Base-by-base conservation (phyloP, 805 yeast species). In the Jamesozyma hellenica region DNA sequence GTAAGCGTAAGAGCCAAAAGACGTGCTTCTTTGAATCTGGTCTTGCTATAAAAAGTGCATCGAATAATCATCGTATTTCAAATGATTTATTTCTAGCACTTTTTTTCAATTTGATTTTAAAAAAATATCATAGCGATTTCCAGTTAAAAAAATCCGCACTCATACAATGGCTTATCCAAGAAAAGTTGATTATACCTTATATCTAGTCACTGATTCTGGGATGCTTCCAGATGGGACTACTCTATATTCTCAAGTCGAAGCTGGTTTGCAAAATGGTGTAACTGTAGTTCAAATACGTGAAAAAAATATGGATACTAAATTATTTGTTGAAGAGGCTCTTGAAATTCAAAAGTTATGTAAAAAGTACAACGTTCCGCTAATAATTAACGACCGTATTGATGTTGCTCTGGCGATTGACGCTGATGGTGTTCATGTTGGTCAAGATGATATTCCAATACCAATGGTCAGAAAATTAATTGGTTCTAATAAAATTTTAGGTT, bases 391-490 rank as follows among this genome's bases (percentile, higher is more conserved):
- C 53, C 65, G 96, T 38, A 71, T 85, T 2, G 96, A 87, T 54
- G 85, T 88, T 11, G 96, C 95, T 0, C 63, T 88, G 33, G 96
- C 96, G 0, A 69, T 85, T 41, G 92, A 74, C 49, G 94, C 94
- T 2, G 95, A 85, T 46, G 95, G 95, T 28, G 80, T 88, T 8
- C 96, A 87, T 63, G 84, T 87, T 16, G 96, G 96, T 0, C 96
- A 87, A 58, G 87, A 79, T 39, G 96, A 87, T 55, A 83, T 87
- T 84, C 64, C 67, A 3, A 60, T 61, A 7, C 49, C 50, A 1
- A 49, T 69, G 29, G 92, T 75, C 1, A 61, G 96, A 28, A 53
- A 65, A 49, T 52, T 85, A 26, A 59, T 86, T 11, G 95, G 96
- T 0, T 74, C 79, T 0, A 70, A 74, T 41, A 85, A 81, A 61